Percentiles rank a stretch among this genome's conserved stretches.
Conservation (phyloP, 108 stramenopile genomes). For the Conticribra guillardii region DNA sequence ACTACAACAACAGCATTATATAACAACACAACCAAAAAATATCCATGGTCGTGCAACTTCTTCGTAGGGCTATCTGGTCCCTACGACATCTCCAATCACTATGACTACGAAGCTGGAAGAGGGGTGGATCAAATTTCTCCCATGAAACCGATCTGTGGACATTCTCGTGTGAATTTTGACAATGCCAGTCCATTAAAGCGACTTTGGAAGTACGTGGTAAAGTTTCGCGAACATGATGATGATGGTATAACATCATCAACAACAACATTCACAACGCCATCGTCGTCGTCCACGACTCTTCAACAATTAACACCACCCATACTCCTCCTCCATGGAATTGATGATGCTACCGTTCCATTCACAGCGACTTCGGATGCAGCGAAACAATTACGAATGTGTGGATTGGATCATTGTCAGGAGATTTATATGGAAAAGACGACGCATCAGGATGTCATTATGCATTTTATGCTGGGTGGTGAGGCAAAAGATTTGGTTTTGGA, state of each 20-base stretch:
- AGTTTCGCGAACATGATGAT: not conserved
- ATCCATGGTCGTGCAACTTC: constrained; percentile 23
- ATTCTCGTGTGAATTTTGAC: constrained; percentile 59
- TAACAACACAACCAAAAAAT: too few relatives aligned
- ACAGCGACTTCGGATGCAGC: constrained; percentile 79
- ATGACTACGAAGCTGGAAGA: constrained; percentile 84
- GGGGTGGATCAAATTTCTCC: constrained; percentile 86
- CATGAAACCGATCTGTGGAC: constrained; percentile 75
- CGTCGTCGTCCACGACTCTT: not conserved
- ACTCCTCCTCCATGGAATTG: constrained; percentile 80
- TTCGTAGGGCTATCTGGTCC: constrained; percentile 78
- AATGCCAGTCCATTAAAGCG: constrained; percentile 58
- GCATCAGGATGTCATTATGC: constrained; percentile 78
- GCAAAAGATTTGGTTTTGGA: constrained; percentile 38
- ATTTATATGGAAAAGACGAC: constrained; percentile 63
- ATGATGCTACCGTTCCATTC: constrained; percentile 84
- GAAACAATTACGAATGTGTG: constrained; percentile 56
- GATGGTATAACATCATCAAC: not conserved
- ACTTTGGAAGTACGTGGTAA: constrained; percentile 26
- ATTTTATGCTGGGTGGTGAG: constrained; percentile 76
- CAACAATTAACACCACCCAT: constrained; percentile 43
- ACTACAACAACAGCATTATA: not conserved
- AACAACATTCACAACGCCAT: too few relatives aligned
- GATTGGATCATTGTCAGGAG: constrained; percentile 56
- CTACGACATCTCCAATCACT: constrained; percentile 84